phyloP scores from a whole-genome alignment of 2,329 filamentous ascomycete genomes.

The Trichoderma simmonsii region DNA sequence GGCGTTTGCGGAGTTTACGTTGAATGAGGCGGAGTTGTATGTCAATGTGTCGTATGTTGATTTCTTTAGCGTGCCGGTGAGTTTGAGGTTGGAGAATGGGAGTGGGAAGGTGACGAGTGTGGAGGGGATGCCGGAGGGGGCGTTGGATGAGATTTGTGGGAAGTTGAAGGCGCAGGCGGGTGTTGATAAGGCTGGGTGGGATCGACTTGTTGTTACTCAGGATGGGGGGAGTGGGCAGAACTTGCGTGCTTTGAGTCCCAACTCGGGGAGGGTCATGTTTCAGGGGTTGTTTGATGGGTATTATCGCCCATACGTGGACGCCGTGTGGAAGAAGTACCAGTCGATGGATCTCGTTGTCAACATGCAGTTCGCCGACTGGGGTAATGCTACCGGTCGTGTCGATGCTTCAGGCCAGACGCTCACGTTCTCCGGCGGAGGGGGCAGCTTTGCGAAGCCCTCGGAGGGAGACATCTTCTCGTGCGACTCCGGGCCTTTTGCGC shows the following conservation, averaged over 20 bases:
- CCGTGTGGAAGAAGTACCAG: constrained; percentile 51
- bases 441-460: constrained; percentile 48
- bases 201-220: constrained; percentile 42
- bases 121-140: constrained; percentile 46
- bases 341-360: constrained; percentile 46
- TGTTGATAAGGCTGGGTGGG: constrained; percentile 50
- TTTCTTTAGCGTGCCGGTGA: constrained; percentile 66
- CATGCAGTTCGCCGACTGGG: constrained; percentile 51
- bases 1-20: constrained; percentile 69
- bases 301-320: constrained; percentile 48
- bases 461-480: constrained; percentile 52
- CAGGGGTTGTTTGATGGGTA: constrained; percentile 47
- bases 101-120: constrained; percentile 45
- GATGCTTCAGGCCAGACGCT: constrained; percentile 32
- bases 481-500: constrained; percentile 55
- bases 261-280: constrained; percentile 45
- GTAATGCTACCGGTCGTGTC: constrained; percentile 45
- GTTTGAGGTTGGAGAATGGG: constrained; percentile 50
- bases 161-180: constrained; percentile 44
- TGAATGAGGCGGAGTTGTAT: constrained; percentile 58
- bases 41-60: constrained; percentile 74
- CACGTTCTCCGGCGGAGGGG: constrained; percentile 38
- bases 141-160: constrained; percentile 44
- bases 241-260: constrained; percentile 53
- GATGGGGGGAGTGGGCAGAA: constrained; percentile 32